Evolutionary conservation across 352 stramenopile species (phyloP).

Genomic region (Globisporangium orthogonon): DNA sequence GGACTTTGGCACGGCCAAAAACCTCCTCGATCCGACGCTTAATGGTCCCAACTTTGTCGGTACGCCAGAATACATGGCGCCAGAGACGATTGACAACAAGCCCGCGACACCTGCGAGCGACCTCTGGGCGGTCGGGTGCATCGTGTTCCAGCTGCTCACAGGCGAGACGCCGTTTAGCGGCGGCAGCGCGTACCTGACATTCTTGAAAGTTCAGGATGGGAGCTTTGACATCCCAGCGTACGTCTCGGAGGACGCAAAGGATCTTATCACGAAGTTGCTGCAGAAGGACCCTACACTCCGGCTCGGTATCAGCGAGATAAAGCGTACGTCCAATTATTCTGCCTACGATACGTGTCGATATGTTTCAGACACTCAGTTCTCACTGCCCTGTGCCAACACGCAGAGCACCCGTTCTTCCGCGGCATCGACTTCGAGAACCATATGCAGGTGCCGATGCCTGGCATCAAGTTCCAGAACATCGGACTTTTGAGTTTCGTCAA

Average conservation of each 20-base stretch:
- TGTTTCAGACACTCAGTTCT: neutral
- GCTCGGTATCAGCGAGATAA: slow-evolving; percentile 40
- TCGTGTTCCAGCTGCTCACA: slow-evolving; percentile 68
- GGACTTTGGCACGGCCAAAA: slow-evolving; percentile 83
- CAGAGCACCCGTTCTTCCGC: slow-evolving; percentile 73
- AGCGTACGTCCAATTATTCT: slow-evolving; percentile 30
- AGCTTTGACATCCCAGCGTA: slow-evolving; percentile 54
- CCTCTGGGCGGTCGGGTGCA: slow-evolving; percentile 76
- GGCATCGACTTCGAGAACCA: slow-evolving; percentile 62
- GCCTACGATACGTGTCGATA: neutral
- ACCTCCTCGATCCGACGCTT: slow-evolving; percentile 41
- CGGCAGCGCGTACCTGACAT: slow-evolving; percentile 74
- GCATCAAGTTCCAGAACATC: slow-evolving; percentile 31
- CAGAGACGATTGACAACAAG: slow-evolving; percentile 83
- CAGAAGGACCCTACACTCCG: slow-evolving; percentile 32
- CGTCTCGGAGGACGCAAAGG: slow-evolving; percentile 47
- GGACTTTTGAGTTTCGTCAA: slow-evolving; percentile 39
- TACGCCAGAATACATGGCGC: slow-evolving; percentile 85
- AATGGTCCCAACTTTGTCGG: slow-evolving; percentile 87
- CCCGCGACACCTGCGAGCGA: slow-evolving; percentile 49
- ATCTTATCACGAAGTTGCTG: slow-evolving; percentile 59
- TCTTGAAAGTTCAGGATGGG: slow-evolving; percentile 65
- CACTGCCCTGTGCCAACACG: neutral
- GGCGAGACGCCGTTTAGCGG: slow-evolving; percentile 77
- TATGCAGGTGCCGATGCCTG: slow-evolving; percentile 31